Evolutionary conservation across 1,284 basidiomycete species (phyloP), one percentile per base, ranked within the genome.

Genomic region (Fomes fomentarius): DNA sequence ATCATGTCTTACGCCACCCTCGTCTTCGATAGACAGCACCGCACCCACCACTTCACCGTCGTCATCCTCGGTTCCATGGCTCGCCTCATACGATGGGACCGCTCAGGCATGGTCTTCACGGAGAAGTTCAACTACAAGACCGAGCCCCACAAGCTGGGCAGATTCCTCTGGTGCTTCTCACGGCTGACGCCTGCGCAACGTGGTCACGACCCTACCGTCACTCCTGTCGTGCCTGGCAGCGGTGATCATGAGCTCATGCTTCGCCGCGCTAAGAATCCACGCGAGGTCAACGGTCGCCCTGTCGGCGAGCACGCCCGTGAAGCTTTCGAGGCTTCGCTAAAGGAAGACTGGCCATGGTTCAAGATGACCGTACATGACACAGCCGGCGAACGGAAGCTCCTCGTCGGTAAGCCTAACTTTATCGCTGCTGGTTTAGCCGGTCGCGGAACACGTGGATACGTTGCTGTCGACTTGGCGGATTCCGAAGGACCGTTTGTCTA

Each of bases 401-500:
- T 50, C 11, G 47, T 50, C 15, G 47, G 53, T 6, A 25, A 38
- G n/a, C 53, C 53, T 17, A 1, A 34, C 26, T 40, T 37, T 31
- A 6, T 21, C 10, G 21, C 33, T 9, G 8, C 35, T 1, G 38
- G 44, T 7, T 5, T 43, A 1, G 9, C 24, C 1, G 44, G 54
- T 3, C 54, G 54, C 12, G 54, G 54, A 4, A 55, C 54, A 4
- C 42, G 39, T n/a, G 54, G 54, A 6, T 55, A 50, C 15, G 39
- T 55, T n/a, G 54, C 54, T 1, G 15, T 21, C 14, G 35, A 38
- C 33, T 8, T 25, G 10, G 30, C 33, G 17, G 11, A 14, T 25
- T 2, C 22, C 1, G 26, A 30, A 4, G n/a, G n/a, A 2, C 22
- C 15, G 7, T 50, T 52, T 15, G 48, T 47, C 2, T 58, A 37